A percentile compares a stretch with the other conserved stretches of the same genome.
Conservation (phyloP, 345 rosid genomes). For the Syzygium grande region DNA sequence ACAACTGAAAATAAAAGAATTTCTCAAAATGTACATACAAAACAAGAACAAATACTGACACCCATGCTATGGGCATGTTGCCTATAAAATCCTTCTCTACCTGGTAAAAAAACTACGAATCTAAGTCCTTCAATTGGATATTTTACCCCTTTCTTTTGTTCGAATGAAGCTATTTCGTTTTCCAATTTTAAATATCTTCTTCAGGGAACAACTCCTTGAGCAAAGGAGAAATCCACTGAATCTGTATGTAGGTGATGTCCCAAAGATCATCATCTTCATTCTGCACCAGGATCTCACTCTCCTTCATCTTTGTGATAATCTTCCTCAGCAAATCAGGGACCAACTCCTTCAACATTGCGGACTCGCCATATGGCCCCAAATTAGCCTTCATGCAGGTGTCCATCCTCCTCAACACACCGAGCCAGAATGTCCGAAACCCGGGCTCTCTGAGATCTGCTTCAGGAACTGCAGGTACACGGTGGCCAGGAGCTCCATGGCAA, state of each 20-base stretch:
- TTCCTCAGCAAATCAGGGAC: constrained; percentile 57
- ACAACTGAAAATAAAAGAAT: background rate
- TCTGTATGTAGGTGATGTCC: constrained; percentile 84
- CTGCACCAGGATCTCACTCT: constrained; percentile 47
- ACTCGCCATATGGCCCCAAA: constrained; percentile 58
- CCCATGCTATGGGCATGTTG: background rate
- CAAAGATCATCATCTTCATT: constrained; percentile 70
- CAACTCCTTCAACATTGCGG: constrained; percentile 29
- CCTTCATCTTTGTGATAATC: constrained; percentile 66
- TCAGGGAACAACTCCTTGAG: constrained; percentile 83
- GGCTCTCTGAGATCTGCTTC: constrained; percentile 43
- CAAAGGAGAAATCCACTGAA: constrained; percentile 90
- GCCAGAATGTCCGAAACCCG: constrained; percentile 79
- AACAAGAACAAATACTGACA: background rate
- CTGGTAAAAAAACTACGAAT: background rate
- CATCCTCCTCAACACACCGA: constrained; percentile 86
- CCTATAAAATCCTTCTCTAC: background rate
- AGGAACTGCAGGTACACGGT: constrained; percentile 44
- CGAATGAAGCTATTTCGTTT: background rate
- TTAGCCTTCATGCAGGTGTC: constrained; percentile 94
- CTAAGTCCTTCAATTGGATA: background rate
- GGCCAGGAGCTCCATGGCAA: constrained; percentile 57
- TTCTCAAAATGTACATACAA: background rate
- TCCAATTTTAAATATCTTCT: background rate
- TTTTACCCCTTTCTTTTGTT: background rate